A percentile compares a stretch with the other conserved stretches of the same genome.
These are phyloP conservation scores for Chrysosporium keratinophilum DNA, from an alignment of 2,329 filamentous ascomycete species.

Conservation along the genomic window DNA sequence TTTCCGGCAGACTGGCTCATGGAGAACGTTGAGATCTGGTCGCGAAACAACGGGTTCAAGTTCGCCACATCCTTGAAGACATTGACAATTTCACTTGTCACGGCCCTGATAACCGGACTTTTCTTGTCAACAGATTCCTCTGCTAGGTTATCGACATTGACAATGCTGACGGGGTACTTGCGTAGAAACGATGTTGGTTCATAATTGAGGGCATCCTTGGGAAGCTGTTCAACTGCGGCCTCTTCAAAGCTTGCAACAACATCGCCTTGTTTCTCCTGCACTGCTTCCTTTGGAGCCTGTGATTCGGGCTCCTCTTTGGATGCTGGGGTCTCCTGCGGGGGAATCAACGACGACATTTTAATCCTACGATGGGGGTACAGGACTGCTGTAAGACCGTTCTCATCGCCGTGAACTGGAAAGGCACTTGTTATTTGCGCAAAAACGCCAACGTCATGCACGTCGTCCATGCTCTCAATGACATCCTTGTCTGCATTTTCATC, in stretches of 20 bases:
- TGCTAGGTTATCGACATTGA: conserved; percentile 84
- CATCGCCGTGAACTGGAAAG: conserved; percentile 75
- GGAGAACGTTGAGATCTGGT: conserved; percentile 94
- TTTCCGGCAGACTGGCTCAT: conserved; percentile 93
- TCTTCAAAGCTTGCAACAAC: conserved; percentile 97
- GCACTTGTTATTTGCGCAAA: conserved; percentile 97
- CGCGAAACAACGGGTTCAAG: conserved; percentile 87
- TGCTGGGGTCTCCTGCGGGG: conserved; percentile 43
- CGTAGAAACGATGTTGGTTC: conserved; percentile 85
- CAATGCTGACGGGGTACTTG: conserved; percentile 84
- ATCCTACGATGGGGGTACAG: conserved; percentile 94
- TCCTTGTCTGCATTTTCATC: conserved; percentile 91
- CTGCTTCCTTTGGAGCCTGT: conserved; percentile 34
- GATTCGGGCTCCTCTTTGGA: conserved; percentile 28
- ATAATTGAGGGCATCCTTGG: conserved; percentile 51
- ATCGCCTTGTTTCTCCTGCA: conserved; percentile 70
- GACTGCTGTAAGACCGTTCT: conserved; percentile 78
- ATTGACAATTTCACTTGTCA: conserved; percentile 96
- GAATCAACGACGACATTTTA: conserved; percentile 71
- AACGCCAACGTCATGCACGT: conserved; percentile 91
- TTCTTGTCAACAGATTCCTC: conserved; percentile 88
- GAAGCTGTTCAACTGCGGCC: conserved; percentile 50
- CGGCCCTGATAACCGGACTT: conserved; percentile 75
- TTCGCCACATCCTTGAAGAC: conserved; percentile 95
- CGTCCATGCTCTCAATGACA: conserved; percentile 76